A percentile compares a stretch with the other conserved stretches of the same genome.
phyloP scores from a whole-genome alignment of 768 basidiomycete species.

The Mycena albidolilacea region DNA sequence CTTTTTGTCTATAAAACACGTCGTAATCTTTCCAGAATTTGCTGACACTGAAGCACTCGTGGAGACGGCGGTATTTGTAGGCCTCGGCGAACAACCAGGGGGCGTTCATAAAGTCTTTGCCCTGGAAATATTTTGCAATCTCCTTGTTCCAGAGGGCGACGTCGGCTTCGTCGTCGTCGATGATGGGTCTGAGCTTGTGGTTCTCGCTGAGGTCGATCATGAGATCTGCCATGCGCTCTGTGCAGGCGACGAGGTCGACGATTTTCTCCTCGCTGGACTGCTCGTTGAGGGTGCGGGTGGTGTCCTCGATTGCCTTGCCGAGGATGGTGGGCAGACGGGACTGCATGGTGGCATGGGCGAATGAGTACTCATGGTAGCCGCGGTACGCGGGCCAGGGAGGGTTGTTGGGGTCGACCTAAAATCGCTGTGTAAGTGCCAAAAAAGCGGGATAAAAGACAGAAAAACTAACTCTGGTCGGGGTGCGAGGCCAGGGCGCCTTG shows the following conservation, averaged over 20 bases:
- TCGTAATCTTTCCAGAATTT: slow-evolving; percentile 93
- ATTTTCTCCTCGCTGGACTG: slow-evolving; percentile 87
- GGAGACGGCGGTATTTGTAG: slow-evolving; percentile 92
- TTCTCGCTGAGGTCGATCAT: slow-evolving; percentile 91
- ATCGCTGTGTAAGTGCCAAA: neutral
- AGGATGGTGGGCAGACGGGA: slow-evolving; percentile 96
- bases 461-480: slow-evolving; percentile 65
- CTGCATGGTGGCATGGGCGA: slow-evolving; percentile 95
- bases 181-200: slow-evolving; percentile 86
- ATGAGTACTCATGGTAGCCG: slow-evolving; percentile 86
- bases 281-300: slow-evolving; percentile 89
- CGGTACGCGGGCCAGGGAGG: slow-evolving; percentile 88
- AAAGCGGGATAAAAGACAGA: neutral
- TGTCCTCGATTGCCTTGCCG: slow-evolving; percentile 95
- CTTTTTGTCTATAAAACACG: slow-evolving; percentile 96
- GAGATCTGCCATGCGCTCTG: slow-evolving; percentile 91
- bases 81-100: slow-evolving; percentile 98
- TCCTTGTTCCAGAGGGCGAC: slow-evolving; percentile 98
- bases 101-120: slow-evolving; percentile 95
- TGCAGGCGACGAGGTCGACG: slow-evolving; percentile 87
- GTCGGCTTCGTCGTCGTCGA: slow-evolving; percentile 93
- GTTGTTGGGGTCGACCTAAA: slow-evolving; percentile 85
- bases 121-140: slow-evolving; percentile 94
- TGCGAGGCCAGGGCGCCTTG: slow-evolving; percentile 80
- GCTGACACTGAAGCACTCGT: slow-evolving; percentile 93